A percentile compares a stretch with the other conserved stretches of the same genome.
Conservation (phyloP, 139 green algal species). For the Chlorella sp. region DNA sequence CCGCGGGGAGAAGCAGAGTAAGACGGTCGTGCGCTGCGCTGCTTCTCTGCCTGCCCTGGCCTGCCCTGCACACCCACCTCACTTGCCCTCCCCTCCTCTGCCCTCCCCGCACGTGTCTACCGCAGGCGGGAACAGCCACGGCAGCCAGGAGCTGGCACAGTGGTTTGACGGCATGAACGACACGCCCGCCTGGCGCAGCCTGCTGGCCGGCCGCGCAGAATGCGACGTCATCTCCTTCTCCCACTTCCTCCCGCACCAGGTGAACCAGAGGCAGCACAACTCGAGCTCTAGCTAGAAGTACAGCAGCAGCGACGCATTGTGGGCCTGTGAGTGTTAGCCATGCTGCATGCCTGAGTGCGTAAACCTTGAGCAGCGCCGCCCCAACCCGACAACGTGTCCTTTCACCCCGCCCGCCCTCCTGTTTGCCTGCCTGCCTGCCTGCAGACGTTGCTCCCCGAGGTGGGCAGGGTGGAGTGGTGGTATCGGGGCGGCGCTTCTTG, state of each 20-base stretch:
- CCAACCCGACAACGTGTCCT: neutral
- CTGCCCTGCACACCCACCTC: neutral
- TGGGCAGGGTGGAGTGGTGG: too few relatives aligned
- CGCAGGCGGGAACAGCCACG: slow-evolving; percentile 25
- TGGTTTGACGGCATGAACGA: slow-evolving; percentile 64
- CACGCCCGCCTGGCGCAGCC: neutral
- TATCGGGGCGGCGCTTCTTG: too few relatives aligned
- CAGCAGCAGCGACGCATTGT: too few relatives aligned
- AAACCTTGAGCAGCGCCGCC: neutral
- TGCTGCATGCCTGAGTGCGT: neutral
- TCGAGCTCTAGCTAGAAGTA: too few relatives aligned
- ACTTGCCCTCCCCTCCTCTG: neutral
- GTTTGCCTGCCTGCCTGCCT: neutral
- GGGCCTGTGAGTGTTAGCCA: too few relatives aligned
- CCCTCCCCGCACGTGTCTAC: neutral
- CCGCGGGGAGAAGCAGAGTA: too few relatives aligned
- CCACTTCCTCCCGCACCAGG: slow-evolving; percentile 75
- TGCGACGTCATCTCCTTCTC: slow-evolving; percentile 70
- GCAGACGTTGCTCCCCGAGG: neutral
- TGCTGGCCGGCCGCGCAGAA: neutral
- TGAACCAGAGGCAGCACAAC: neutral
- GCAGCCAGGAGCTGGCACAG: slow-evolving; percentile 35
- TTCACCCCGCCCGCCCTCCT: too few relatives aligned
- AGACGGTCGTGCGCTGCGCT: too few relatives aligned
- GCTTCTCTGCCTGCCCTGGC: too few relatives aligned